phyloP scores from a whole-genome alignment of 2,329 filamentous ascomycete genomes.

The Colletotrichum tropicicola region DNA sequence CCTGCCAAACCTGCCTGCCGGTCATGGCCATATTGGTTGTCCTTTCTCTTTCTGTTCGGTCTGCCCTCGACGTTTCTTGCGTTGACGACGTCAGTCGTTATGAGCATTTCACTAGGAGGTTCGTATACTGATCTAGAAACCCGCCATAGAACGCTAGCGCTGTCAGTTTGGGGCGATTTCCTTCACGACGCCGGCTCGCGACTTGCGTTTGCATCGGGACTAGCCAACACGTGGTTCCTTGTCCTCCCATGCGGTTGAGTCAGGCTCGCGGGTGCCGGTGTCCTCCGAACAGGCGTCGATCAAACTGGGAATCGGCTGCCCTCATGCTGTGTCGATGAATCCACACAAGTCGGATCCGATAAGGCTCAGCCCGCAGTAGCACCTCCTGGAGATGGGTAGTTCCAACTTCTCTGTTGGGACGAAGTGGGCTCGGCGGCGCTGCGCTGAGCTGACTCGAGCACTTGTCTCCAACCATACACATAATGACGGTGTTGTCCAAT shows the following conservation, averaged over 20 bases:
- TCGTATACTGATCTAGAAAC: too few relatives aligned
- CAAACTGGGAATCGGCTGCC: constrained; percentile 11
- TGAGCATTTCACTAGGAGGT: too few relatives aligned
- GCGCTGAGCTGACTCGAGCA: constrained; percentile 5
- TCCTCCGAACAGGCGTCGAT: constrained; percentile 15
- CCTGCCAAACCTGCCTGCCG: too few relatives aligned
- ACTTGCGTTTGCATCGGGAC: neutral
- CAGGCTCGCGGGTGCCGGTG: neutral
- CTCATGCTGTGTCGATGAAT: constrained; percentile 6
- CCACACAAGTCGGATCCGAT: constrained; percentile 14
- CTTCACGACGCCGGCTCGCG: neutral
- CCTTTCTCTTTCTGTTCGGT: too few relatives aligned
- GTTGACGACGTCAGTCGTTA: too few relatives aligned
- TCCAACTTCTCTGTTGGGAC: neutral
- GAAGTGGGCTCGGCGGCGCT: neutral
- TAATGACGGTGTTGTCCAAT: neutral
- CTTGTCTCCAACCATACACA: neutral
- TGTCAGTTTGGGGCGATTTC: neutral
- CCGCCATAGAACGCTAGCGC: neutral
- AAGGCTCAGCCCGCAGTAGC: constrained; percentile 14
- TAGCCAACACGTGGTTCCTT: neutral
- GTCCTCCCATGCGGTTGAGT: constrained; percentile 1
- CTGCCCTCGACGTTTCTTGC: too few relatives aligned
- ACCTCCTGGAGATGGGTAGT: neutral
- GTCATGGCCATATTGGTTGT: too few relatives aligned